These are phyloP conservation scores for Allium fistulosum DNA, from an alignment of 106 monocot species.

Conservation along the genomic window DNA sequence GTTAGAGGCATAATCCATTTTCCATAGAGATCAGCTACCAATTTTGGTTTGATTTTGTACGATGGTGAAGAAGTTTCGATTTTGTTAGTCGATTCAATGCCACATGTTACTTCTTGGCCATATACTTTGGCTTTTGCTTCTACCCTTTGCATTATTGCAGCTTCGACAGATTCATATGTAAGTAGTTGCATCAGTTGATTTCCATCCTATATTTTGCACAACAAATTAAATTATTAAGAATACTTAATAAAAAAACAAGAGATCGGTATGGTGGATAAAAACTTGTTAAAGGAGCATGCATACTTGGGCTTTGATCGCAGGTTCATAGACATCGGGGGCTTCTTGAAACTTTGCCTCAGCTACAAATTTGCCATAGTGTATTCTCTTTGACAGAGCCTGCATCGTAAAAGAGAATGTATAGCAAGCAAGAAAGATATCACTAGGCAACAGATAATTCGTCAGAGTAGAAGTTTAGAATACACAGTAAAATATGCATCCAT, in stretches of 20 bases:
- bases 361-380: constrained; percentile 94
- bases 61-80: constrained; percentile 12
- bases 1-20: constrained; percentile 96
- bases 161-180: constrained; percentile 76
- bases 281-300: neutral
- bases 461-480: no score
- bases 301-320: constrained; percentile 86
- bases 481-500: neutral
- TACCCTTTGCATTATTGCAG: constrained; percentile 54
- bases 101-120: constrained; percentile 58
- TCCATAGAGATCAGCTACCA: constrained; percentile 73
- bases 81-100: constrained; percentile 2
- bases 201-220: constrained; percentile 33
- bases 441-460: no score
- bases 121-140: constrained; percentile 55
- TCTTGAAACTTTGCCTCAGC: constrained; percentile 92
- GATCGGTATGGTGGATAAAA: no score
- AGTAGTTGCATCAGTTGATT: constrained; percentile 62
- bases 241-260: no score
- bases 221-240: neutral
- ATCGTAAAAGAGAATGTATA: neutral
- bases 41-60: constrained; percentile 64
- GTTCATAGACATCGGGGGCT: constrained; percentile 48
- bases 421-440: no score
- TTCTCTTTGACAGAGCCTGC: constrained; percentile 89